phyloP scores from a whole-genome alignment of 192 early-diverging fungal species.

The Backusella morwellensis region DNA sequence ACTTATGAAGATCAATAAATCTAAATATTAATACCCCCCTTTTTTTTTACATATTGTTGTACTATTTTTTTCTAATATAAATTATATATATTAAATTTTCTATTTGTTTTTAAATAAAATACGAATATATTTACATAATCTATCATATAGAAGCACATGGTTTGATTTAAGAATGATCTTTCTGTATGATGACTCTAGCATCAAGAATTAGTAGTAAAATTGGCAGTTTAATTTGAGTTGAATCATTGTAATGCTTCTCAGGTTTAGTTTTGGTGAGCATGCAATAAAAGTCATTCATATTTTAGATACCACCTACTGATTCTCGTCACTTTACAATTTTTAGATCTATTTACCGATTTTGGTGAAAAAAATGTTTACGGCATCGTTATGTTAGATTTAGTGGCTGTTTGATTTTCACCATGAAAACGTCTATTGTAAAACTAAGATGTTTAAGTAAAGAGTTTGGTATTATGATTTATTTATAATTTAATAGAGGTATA shows the following conservation, averaged over 20 bases:
- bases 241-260: background rate
- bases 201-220: too few relatives aligned
- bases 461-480: background rate
- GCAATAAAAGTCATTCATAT: too few relatives aligned
- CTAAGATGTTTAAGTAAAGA: background rate
- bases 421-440: background rate
- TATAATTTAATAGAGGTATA: background rate
- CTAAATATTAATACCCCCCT: slow-evolving; percentile 2
- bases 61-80: background rate
- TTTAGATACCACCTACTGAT: too few relatives aligned
- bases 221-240: background rate
- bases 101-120: background rate
- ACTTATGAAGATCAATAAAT: slow-evolving; percentile 15
- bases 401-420: background rate
- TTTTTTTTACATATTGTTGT: background rate
- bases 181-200: too few relatives aligned
- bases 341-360: too few relatives aligned
- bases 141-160: background rate
- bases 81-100: background rate
- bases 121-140: background rate
- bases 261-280: too few relatives aligned
- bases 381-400: too few relatives aligned
- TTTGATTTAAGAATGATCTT: too few relatives aligned
- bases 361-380: too few relatives aligned
- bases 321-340: too few relatives aligned